These are phyloP conservation scores for Paxillus involutus DNA, from an alignment of 768 basidiomycete genomes.

Conservation along the genomic window DNA sequence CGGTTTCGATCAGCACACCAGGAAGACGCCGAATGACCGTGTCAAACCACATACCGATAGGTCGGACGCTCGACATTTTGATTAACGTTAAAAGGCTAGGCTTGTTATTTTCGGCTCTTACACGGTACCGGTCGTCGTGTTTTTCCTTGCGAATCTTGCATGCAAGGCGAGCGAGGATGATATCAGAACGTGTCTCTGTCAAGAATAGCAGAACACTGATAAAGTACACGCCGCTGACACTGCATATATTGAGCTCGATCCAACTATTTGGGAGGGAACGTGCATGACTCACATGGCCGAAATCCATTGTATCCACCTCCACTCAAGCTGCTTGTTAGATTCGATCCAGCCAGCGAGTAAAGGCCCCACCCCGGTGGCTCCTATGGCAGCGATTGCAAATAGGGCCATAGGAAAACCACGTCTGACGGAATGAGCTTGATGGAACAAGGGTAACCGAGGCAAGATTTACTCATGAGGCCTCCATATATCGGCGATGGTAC, in stretches of 20 bases:
- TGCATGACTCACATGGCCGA: slow-evolving; percentile 52
- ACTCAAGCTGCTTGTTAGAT: slow-evolving; percentile 52
- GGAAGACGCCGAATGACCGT: neutral
- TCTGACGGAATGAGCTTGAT: slow-evolving; percentile 35
- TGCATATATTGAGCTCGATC: slow-evolving; percentile 22
- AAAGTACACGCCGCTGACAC: slow-evolving; percentile 52
- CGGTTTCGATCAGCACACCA: neutral
- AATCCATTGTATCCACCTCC: slow-evolving; percentile 88
- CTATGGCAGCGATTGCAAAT: slow-evolving; percentile 62
- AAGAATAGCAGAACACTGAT: slow-evolving; percentile 53
- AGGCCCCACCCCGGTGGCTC: slow-evolving; percentile 64
- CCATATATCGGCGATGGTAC: slow-evolving; percentile 76
- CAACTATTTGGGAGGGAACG: neutral
- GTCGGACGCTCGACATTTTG: slow-evolving; percentile 67
- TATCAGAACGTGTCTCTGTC: slow-evolving; percentile 71
- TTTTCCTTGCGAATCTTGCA: slow-evolving; percentile 61
- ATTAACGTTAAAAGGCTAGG: slow-evolving; percentile 57
- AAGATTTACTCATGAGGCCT: slow-evolving; percentile 51
- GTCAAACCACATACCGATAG: slow-evolving; percentile 57
- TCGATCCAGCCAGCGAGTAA: slow-evolving; percentile 68
- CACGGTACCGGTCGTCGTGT: slow-evolving; percentile 60
- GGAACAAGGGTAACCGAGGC: neutral
- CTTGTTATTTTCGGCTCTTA: slow-evolving; percentile 64
- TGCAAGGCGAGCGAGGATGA: slow-evolving; percentile 69
- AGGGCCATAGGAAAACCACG: slow-evolving; percentile 79